Base-by-base conservation (phyloP, 495 filamentous ascomycete species). In the Talaromyces borbonicus region DNA sequence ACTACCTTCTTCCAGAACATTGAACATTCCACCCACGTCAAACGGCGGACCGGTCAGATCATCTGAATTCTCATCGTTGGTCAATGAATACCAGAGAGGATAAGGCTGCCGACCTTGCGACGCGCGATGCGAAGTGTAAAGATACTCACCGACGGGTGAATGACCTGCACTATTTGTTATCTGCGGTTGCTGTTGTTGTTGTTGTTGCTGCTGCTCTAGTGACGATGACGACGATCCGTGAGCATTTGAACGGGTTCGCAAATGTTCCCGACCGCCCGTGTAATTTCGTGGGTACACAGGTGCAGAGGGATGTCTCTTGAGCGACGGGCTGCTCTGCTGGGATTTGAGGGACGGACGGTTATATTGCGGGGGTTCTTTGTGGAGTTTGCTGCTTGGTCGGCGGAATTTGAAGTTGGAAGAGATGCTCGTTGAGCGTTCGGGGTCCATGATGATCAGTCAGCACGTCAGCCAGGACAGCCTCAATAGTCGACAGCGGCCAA, bases 221-320 rank as follows among this genome's bases (percentile, higher is more conserved):
- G 71, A 66, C 8, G 74, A 75, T 31, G 69, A 73, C 16, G 72
- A 73, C 4, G 72, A 74, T 29, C 68, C 70, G 60, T 68, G 72
- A 47, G 67, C 64, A 65, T 73, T 70, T 52, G 68, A 77, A 49
- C 64, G 62, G 46, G 68, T 73, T 43, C 66, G 70, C 39, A 60
- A 54, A 55, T 69, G 69, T 52, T 74, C 67, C 49, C 70, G 69
- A 56, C 62, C 68, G 40, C 60, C 57, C 30, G 56, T 53, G 45
- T 67, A 62, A 37, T 62, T 66, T 39, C 68, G 65, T 27, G 72
- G 65, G 49, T 75, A 68, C 49, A 76, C 67, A 43, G 81, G 80
- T 52, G 80, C 80, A 55, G 81, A 85, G 45, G 82, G 81, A 66
- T 81, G 78, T 61, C 82, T 75, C 59, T 79, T 78, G 54, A 87